phyloP scores from a whole-genome alignment of 306 rosid genomes.

The Aeschynomene evenia region DNA sequence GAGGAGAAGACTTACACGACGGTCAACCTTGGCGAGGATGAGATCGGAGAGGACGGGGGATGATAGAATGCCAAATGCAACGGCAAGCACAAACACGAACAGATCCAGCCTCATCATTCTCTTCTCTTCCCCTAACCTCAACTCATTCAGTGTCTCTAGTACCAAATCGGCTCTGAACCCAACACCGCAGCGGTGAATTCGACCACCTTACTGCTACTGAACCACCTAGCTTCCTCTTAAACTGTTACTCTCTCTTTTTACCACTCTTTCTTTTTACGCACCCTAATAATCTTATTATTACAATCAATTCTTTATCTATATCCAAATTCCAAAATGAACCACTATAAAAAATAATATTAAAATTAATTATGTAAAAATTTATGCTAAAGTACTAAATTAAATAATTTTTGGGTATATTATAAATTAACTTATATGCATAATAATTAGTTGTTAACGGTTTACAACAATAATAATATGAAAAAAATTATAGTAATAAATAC shows the following conservation, averaged over 20 bases:
- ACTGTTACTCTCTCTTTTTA: background rate
- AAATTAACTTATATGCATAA: too few species aligned
- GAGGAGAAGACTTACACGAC: conserved; percentile 63
- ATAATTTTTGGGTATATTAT: too few species aligned
- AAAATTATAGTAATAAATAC: too few species aligned
- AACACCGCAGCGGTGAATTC: background rate
- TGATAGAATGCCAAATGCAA: conserved; percentile 45
- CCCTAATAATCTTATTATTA: too few species aligned
- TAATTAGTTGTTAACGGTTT: too few species aligned
- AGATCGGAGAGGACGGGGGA: conserved; percentile 78
- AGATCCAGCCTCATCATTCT: conserved; percentile 40
- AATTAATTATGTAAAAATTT: too few species aligned
- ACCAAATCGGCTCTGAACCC: background rate
- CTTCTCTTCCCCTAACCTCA: background rate
- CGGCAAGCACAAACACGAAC: conserved; percentile 42
- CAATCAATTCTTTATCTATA: too few species aligned
- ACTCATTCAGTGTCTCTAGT: background rate
- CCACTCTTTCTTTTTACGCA: background rate
- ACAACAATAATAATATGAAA: too few species aligned
- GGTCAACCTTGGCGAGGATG: conserved; percentile 84
- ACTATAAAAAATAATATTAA: too few species aligned
- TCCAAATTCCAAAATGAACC: too few species aligned
- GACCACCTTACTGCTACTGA: background rate
- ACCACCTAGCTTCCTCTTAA: background rate
- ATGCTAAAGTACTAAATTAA: too few species aligned